Percentiles rank a stretch among this genome's conserved stretches.
phyloP scores from a whole-genome alignment of 768 basidiomycete genomes.

The Suillus spraguei region DNA sequence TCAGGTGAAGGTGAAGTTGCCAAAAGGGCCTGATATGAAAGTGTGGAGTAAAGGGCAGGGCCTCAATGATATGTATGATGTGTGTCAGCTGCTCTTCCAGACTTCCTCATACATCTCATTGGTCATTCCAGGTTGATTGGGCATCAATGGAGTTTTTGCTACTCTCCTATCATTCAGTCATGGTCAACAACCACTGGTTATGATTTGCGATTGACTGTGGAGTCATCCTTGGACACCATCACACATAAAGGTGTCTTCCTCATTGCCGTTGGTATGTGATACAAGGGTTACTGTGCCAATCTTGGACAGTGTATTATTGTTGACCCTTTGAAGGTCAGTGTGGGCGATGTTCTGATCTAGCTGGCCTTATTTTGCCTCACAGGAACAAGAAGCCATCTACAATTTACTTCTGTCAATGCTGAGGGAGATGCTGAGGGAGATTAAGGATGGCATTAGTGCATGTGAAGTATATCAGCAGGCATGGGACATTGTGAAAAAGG shows the following conservation, averaged over 20 bases:
- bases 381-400: slow-evolving; percentile 95
- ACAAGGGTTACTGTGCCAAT: slow-evolving; percentile 92
- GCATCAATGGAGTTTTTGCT: slow-evolving; percentile 89
- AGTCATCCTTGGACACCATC: slow-evolving; percentile 82
- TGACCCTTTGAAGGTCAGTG: slow-evolving; percentile 79
- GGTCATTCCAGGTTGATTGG: slow-evolving; percentile 74
- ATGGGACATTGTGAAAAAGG: slow-evolving; percentile 66
- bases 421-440: slow-evolving; percentile 66
- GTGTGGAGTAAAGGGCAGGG: slow-evolving; percentile 85
- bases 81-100: slow-evolving; percentile 40
- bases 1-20: slow-evolving; percentile 62
- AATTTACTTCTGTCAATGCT: slow-evolving; percentile 80
- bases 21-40: slow-evolving; percentile 89
- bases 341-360: neutral
- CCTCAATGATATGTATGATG: slow-evolving; percentile 72
- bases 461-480: slow-evolving; percentile 86
- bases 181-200: slow-evolving; percentile 82
- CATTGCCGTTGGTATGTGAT: slow-evolving; percentile 85
- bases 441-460: slow-evolving; percentile 77
- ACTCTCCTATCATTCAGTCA: slow-evolving; percentile 95
- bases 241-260: slow-evolving; percentile 89
- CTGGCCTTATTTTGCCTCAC: slow-evolving; percentile 10
- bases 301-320: slow-evolving; percentile 95
- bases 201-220: slow-evolving; percentile 84
- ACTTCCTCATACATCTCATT: slow-evolving; percentile 5